Percentiles rank a stretch among this genome's conserved stretches.
Evolutionary conservation across 2,329 filamentous ascomycete genomes (phyloP).

Genomic region (Neopestalotiopsis clavispora): DNA sequence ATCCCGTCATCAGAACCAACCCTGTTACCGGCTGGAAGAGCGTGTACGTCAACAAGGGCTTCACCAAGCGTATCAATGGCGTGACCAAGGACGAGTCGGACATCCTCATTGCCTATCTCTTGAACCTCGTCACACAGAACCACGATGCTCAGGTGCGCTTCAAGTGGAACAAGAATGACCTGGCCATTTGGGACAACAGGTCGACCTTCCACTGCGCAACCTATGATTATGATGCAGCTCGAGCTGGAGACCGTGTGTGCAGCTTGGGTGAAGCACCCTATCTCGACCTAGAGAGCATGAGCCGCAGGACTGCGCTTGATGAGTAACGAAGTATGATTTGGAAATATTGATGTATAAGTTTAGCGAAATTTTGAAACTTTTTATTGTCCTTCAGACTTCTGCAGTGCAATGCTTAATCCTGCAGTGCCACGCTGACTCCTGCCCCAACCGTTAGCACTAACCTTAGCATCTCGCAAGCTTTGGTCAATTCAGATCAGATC

Average conservation of each 20-base stretch:
- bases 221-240: constrained; percentile 61
- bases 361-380: background rate
- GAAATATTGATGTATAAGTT: background rate
- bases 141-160: constrained; percentile 63
- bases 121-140: constrained; percentile 55
- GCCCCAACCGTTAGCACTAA: background rate
- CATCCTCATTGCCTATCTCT: constrained; percentile 52
- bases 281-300: constrained; percentile 48
- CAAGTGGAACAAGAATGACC: constrained; percentile 56
- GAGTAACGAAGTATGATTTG: background rate
- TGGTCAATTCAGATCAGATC: background rate
- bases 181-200: constrained; percentile 71
- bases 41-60: constrained; percentile 55
- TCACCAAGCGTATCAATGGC: constrained; percentile 60
- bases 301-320: constrained; percentile 44
- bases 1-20: constrained; percentile 64
- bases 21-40: constrained; percentile 65
- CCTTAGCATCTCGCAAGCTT: background rate
- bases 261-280: constrained; percentile 54
- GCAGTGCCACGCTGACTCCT: background rate
- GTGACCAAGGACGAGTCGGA: constrained; percentile 59
- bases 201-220: constrained; percentile 59
- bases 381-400: background rate
- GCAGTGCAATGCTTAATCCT: background rate
- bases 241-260: constrained; percentile 51